Base-by-base conservation (phyloP, 371 early-diverging fungal genomes). In the Dichotomocladium elegans region DNA sequence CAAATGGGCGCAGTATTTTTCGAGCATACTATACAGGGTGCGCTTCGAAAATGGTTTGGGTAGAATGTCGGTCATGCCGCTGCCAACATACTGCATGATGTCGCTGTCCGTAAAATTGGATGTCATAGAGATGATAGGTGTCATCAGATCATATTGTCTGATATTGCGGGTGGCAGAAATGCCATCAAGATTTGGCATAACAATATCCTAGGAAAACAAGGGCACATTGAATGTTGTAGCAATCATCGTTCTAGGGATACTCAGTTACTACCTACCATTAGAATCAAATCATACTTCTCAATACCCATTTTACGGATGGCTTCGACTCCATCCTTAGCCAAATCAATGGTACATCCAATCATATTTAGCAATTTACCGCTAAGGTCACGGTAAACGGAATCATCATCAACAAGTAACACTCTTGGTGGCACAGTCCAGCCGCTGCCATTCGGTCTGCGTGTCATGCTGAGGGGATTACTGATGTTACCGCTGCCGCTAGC, bases 81-180 rank as follows among this genome's bases (percentile, higher is more conserved):
- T 83, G 5, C 81, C 80, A 49, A 83, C 72, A 55, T 90, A 92
- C 35, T 77, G 81, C 61, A 81, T 68, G 44, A 85, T 79, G 47
- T 91, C 91, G 48, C 59, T 68, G 27, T 81, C 81, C 4, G 88
- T 77, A 7, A 80, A 82, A 53, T 84, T 85, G 6, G 82, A 80
- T n/a, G 91, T 92, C 89, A 92, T 87, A 8, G 85, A 81, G 34
- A 92, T 85, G 37, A 92, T 88, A 0, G 91, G 89, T 4, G 89
- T 88, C 33, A 67, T 51, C 22, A 74, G 64, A 59, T 90, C 89
- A 58, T 86, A 86, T 62, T 85, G 83, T 40, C 91, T 82, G 48
- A 93, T 90, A 26, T 73, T 83, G 10, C 77, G 66, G 3, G 90
- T 88, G 0, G 90, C 85, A 3, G 82, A 74, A 11, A 85, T 85